Evolutionary conservation across 768 basidiomycete species (phyloP), one percentile per base, ranked within the genome.

Genomic region (Sporobolomyces roseus): DNA sequence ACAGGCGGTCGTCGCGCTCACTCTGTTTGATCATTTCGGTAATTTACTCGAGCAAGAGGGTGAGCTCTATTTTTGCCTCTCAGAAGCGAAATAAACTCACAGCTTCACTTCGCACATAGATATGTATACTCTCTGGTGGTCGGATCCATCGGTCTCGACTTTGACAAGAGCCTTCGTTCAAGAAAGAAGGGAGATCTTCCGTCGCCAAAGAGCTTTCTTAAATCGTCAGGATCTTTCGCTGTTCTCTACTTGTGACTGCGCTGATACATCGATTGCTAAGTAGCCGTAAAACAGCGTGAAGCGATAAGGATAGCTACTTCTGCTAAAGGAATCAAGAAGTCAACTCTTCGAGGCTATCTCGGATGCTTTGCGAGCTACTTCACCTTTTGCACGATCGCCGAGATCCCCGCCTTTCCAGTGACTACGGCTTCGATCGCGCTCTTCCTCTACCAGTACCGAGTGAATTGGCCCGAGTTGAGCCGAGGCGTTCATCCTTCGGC

Each of bases 21-120:
- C n/a, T n/a, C n/a, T n/a, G n/a, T n/a, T n/a, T n/a, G n/a, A n/a
- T n/a, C n/a, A n/a, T n/a, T n/a, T n/a, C n/a, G n/a, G n/a, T n/a
- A n/a, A n/a, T n/a, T n/a, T n/a, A n/a, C n/a, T n/a, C n/a, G n/a
- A n/a, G n/a, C n/a, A n/a, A n/a, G n/a, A n/a, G n/a, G n/a, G n/a
- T n/a, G n/a, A n/a, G n/a, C n/a, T n/a, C n/a, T n/a, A n/a, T n/a
- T n/a, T n/a, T n/a, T n/a, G n/a, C n/a, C n/a, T n/a, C n/a, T n/a
- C n/a, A n/a, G n/a, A n/a, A n/a, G n/a, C n/a, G n/a, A n/a, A n/a
- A n/a, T n/a, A n/a, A n/a, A n/a, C n/a, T n/a, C n/a, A n/a, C n/a
- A n/a, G n/a, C n/a, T n/a, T n/a, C n/a, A n/a, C n/a, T n/a, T 41
- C 38, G 48, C 9, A n/a, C 48, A 49, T 51, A 51, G 50, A 54